Base-by-base conservation (phyloP, 306 rosid genomes). In the Mucuna pruriens region DNA sequence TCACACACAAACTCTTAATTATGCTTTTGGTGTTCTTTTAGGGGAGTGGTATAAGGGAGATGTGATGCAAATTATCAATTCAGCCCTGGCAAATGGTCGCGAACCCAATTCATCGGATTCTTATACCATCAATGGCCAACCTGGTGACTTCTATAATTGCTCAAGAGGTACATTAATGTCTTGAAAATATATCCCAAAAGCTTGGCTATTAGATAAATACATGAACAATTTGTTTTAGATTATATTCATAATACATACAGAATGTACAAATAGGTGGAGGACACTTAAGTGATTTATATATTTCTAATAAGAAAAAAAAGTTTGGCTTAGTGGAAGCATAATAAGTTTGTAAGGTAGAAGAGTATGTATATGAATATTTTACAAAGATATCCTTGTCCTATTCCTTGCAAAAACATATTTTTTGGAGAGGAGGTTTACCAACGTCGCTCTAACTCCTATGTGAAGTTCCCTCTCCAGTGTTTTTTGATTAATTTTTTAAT, bases 91-190 rank as follows among this genome's bases (percentile, higher is more conserved):
- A 61, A 61, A 8, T 15, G 67, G 67, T 61, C 11, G 22, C 2
- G 22, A 29, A 40, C 20, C 67, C 22, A 61, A 15, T 13, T 2
- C 3, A 29, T 61, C 67, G 13, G 67, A 61, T 61, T 40, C 67
- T 61, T 61, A 61, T 20, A 61, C 67, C 10, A 61, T 61, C 67
- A 61, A 61, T 15, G 67, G 67, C 40, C 42, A 31, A 61, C 67
- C 67, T 29, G 67, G 67, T 15, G 67, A 61, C 42, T 29, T 61
- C 0, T 61, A 61, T 31, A 15, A 61, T 61, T 61, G 42, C 67
- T 61, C 67, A 5, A 61, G 17, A 61, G 12, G 67, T 61, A 29
- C 4, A 29, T 61, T 61, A 29, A 26, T 26, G 39, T 60, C 33
- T 12, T 26, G 17, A 25, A 58, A 58, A 58, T 58, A 4, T 13